Evolutionary conservation across 1,284 basidiomycete genomes (phyloP), one percentile per base, ranked within the genome.

Genomic region (Coniophora puteana): DNA sequence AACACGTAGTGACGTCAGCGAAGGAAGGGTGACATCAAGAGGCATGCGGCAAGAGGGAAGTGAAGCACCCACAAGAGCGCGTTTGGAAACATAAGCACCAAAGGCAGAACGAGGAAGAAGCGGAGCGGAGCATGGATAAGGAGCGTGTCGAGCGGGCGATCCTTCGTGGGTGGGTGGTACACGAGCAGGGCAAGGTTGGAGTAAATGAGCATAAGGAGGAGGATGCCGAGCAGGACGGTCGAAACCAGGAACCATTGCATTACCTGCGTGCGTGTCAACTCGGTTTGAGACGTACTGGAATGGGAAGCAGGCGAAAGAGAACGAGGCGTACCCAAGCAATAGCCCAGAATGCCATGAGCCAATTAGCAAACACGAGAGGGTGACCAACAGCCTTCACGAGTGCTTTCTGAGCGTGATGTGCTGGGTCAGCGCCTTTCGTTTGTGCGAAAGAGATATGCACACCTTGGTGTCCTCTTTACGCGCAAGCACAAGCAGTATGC

Each of bases 381-480:
- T 87, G 58, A 0, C 91, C 91, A 8, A 92, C 85, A 5, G 82
- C 89, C 51, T 87, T 80, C 1, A 84, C 74, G 5, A 91, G 61
- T 0, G 85, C 75, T 39, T 66, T 71, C 80, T 85, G 46, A 17
- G 39, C 28, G 31, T 31, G 4, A 14, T 7, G 20, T 31, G 16
- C 16, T 45, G 16, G 50, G 30, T 11, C 14, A 8, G 7, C 8
- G 31, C 25, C 5, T 20, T 16, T 21, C 10, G 21, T n/a, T 28
- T 18, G 24, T 16, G 29, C 17, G 22, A 33, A 8, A 16, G 30
- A 44, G 13, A 24, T 6, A 2, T 5, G 43, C 60, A 32, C 46
- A 82, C 85, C 71, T 93, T 94, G 10, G 91, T 93, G 55, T 89
- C 87, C 0, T 77, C 69, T 44, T 81, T 87, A n/a, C 74, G 69